phyloP scores from a whole-genome alignment of 169 alveolate species.

The Cryptosporidium sp. region DNA sequence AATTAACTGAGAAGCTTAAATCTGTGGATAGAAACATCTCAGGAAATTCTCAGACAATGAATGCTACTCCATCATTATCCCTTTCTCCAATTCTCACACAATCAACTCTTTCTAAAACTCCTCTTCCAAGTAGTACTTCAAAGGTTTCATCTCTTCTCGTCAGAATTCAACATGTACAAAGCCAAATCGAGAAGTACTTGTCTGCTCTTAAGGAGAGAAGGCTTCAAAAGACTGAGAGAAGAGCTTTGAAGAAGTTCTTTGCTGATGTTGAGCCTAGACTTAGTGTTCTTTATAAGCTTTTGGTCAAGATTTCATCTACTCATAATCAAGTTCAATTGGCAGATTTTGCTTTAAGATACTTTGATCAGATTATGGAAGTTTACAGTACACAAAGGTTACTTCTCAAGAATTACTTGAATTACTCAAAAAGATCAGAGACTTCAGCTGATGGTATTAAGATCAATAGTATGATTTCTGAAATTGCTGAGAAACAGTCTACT shows the following conservation, averaged over 20 bases:
- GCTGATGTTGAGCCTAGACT: conserved; percentile 41
- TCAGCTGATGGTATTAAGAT: conserved; percentile 68
- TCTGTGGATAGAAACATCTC: conserved; percentile 26
- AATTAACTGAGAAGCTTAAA: conserved; percentile 1
- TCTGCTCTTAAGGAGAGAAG: neutral
- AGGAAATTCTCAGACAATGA: neutral
- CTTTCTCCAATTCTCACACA: conserved; percentile 62
- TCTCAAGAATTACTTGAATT: conserved; percentile 6
- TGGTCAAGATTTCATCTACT: conserved; percentile 14
- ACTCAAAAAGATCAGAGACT: conserved; percentile 41
- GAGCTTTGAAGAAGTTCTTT: conserved; percentile 30
- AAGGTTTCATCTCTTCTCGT: conserved; percentile 45
- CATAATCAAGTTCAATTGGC: conserved; percentile 1
- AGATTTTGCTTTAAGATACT: conserved; percentile 26
- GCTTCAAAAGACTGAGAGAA: conserved; percentile 36
- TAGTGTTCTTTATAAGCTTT: neutral
- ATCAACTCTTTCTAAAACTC: conserved; percentile 18
- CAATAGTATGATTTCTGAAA: conserved; percentile 4
- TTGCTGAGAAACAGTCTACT: neutral
- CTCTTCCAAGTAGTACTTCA: conserved; percentile 47
- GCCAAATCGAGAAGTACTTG: conserved; percentile 20
- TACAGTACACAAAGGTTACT: neutral
- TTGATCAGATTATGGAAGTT: neutral
- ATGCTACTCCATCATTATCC: conserved; percentile 36
- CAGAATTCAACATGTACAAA: conserved; percentile 35